These are phyloP conservation scores for Ophiostoma montium DNA, from an alignment of 2,329 filamentous ascomycete species.

Conservation along the genomic window DNA sequence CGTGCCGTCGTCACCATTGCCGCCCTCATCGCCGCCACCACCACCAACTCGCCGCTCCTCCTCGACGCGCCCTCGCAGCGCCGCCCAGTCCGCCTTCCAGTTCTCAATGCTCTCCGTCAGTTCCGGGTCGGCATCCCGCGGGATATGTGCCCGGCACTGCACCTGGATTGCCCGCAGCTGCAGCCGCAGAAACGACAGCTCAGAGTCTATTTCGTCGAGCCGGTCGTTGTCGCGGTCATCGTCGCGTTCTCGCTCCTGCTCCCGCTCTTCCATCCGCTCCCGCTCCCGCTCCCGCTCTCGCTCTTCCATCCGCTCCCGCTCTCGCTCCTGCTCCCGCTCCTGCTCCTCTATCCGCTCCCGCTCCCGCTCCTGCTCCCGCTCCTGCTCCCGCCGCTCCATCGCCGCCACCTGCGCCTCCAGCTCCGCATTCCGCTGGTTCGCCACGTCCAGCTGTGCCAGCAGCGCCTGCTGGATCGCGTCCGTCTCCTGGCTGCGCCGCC, in stretches of 20 bases:
- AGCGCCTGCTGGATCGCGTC: slow-evolving; percentile 34
- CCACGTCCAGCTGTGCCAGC: slow-evolving; percentile 19
- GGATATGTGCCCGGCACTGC: slow-evolving; percentile 34
- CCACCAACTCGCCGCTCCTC: slow-evolving; percentile 6
- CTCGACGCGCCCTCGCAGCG: slow-evolving; percentile 19
- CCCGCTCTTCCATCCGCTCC: not conserved
- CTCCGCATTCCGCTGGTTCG: slow-evolving; percentile 36
- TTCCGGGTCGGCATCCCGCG: slow-evolving; percentile 36
- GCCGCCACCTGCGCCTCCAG: not conserved
- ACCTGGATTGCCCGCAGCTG: slow-evolving; percentile 49
- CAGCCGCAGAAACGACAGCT: slow-evolving; percentile 47
- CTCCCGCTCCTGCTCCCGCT: not conserved
- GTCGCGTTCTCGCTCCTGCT: not conserved
- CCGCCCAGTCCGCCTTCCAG: slow-evolving; percentile 47
- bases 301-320: not conserved
- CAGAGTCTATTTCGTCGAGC: slow-evolving; percentile 41
- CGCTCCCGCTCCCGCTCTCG: not conserved
- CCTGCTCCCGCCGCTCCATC: not conserved
- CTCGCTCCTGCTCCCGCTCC: not conserved
- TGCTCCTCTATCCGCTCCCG: not conserved
- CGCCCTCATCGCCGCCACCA: not conserved
- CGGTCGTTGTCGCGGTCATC: slow-evolving; percentile 23
- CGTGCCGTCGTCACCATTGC: not conserved
- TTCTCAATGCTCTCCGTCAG: slow-evolving; percentile 43
- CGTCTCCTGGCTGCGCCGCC: slow-evolving; percentile 43